Conservation (phyloP, 2,329 filamentous ascomycete genomes). For the Ophiosphaerella herpotricha region DNA sequence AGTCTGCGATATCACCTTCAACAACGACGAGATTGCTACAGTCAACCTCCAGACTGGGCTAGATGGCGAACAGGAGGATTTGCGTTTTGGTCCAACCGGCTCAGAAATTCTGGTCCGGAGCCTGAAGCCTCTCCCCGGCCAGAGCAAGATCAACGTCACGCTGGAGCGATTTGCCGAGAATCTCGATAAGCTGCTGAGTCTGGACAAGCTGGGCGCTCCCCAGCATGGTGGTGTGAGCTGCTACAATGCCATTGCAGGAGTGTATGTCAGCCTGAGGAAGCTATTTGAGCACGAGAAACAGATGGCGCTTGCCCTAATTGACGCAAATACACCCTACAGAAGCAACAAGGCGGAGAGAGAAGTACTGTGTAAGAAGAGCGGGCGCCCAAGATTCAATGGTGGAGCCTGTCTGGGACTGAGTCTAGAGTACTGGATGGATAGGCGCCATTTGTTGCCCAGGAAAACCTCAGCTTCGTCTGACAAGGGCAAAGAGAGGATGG, state of each 20-base stretch:
- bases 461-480: constrained; percentile 31
- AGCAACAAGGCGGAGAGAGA: constrained; percentile 59
- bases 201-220: constrained; percentile 74
- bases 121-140: constrained; percentile 62
- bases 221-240: constrained; percentile 65
- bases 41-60: constrained; percentile 68
- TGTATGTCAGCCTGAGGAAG: constrained; percentile 71
- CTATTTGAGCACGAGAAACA: constrained; percentile 74
- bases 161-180: constrained; percentile 73
- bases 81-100: constrained; percentile 55
- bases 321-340: constrained; percentile 43
- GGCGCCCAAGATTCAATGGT: constrained; percentile 72
- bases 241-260: constrained; percentile 74
- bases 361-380: constrained; percentile 72
- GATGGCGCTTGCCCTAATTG: constrained; percentile 35
- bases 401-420: constrained; percentile 69
- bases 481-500: constrained; percentile 45
- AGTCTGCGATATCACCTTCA: constrained; percentile 35
- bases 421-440: constrained; percentile 78
- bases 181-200: constrained; percentile 67
- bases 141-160: constrained; percentile 70
- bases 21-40: constrained; percentile 53
- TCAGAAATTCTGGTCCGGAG: constrained; percentile 69
- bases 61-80: constrained; percentile 60
- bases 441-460: constrained; percentile 52